Conservation (phyloP, 805 yeast species). For the Kazachstania viticola region DNA sequence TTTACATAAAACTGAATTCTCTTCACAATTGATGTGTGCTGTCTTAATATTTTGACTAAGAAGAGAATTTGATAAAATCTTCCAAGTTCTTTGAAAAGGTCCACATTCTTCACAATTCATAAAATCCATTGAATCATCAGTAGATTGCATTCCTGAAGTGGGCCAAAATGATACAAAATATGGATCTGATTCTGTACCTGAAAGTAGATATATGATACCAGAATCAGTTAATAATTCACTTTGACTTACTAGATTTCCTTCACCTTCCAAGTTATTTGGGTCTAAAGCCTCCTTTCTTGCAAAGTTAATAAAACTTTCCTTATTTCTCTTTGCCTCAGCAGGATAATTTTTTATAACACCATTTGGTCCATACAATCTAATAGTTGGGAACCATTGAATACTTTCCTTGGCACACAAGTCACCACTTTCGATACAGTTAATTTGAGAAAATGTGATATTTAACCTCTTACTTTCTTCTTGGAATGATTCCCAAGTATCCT, state of each 20-base stretch:
- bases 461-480: conserved; percentile 33
- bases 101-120: conserved; percentile 37
- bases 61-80: conserved; percentile 39
- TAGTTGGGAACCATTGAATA: conserved; percentile 54
- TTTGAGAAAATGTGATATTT: conserved; percentile 51
- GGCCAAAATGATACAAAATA: conserved; percentile 60
- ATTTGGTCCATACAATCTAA: conserved; percentile 57
- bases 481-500: conserved; percentile 43
- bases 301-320: conserved; percentile 40
- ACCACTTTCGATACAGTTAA: conserved; percentile 77
- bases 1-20: conserved; percentile 39
- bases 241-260: conserved; percentile 29
- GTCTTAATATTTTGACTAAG: conserved; percentile 27
- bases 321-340: conserved; percentile 32
- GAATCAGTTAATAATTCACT: conserved; percentile 32
- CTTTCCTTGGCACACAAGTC: conserved; percentile 69
- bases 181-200: conserved; percentile 41
- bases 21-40: conserved; percentile 51
- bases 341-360: conserved; percentile 40
- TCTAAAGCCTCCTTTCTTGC: conserved; percentile 43
- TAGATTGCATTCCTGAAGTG: conserved; percentile 30
- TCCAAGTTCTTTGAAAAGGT: conserved; percentile 48
- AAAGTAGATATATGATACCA: conserved; percentile 36
- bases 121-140: conserved; percentile 28
- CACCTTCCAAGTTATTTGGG: conserved; percentile 27